Conservation (phyloP, 192 early-diverging fungal genomes). For the Backusella mclennaniae region DNA sequence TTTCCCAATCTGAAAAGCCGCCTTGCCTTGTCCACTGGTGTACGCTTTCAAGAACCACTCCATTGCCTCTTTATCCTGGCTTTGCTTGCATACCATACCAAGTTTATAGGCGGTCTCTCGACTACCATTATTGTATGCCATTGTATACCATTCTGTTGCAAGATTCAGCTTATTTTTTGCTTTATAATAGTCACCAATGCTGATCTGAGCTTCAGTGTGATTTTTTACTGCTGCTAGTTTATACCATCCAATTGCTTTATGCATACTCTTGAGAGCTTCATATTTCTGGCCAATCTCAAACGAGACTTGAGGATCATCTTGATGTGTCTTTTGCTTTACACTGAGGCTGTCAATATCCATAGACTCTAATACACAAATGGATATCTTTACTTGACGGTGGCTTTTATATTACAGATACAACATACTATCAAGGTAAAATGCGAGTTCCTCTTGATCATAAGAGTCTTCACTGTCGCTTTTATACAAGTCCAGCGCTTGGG, state of each 20-base stretch:
- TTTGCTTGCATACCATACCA: neutral
- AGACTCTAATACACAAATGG: neutral
- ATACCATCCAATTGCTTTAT: neutral
- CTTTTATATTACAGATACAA: neutral
- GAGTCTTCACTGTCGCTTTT: neutral
- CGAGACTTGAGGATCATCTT: neutral
- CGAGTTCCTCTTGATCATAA: neutral
- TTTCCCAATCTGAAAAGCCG: neutral
- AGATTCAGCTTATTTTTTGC: neutral
- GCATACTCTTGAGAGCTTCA: neutral
- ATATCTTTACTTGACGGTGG: neutral
- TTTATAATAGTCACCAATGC: neutral
- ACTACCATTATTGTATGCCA: neutral
- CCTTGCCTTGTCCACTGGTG: neutral
- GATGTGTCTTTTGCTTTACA: neutral
- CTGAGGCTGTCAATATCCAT: neutral
- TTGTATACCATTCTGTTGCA: neutral
- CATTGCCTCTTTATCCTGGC: neutral
- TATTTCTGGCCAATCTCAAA: neutral
- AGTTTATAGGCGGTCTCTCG: neutral
- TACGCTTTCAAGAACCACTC: neutral
- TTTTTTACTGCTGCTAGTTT: neutral
- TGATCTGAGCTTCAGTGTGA: neutral
- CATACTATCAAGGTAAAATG: neutral
- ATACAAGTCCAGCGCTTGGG: neutral